Percentiles rank a stretch among this genome's conserved stretches.
Conservation (phyloP, 129 eudicot species). For the Saussurea involucrata region DNA sequence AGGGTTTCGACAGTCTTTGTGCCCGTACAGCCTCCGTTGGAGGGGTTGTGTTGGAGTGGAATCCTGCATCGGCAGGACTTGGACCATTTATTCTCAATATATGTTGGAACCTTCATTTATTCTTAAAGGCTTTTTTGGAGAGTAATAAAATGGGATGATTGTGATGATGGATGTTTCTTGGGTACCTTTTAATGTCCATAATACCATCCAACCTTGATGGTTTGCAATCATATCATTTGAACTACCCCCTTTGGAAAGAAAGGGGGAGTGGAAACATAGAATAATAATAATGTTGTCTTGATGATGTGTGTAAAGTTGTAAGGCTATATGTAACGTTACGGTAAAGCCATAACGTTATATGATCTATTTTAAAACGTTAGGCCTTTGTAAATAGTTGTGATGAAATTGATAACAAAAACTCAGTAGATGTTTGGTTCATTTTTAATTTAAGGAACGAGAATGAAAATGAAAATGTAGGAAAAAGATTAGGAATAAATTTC, state of each 20-base stretch:
- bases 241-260: not conserved
- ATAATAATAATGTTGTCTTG: not conserved
- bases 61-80: not conserved
- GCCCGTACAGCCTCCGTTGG: not conserved
- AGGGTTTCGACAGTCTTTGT: too few relatives aligned
- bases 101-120: not conserved
- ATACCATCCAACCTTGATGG: not conserved
- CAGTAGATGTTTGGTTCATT: too few relatives aligned
- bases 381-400: not conserved
- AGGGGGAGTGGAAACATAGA: not conserved
- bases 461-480: too few relatives aligned
- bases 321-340: not conserved
- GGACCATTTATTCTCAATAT: not conserved
- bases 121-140: too few relatives aligned
- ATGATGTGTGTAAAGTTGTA: not conserved
- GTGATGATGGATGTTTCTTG: not conserved
- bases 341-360: not conserved
- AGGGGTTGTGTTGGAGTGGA: not conserved
- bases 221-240: not conserved
- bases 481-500: too few relatives aligned
- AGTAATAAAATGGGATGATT: not conserved
- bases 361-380: not conserved
- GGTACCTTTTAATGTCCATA: not conserved
- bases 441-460: too few relatives aligned
- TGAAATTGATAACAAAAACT: not conserved